Base-by-base conservation (phyloP, 768 basidiomycete species). In the Macrolepiota albuminosa region DNA sequence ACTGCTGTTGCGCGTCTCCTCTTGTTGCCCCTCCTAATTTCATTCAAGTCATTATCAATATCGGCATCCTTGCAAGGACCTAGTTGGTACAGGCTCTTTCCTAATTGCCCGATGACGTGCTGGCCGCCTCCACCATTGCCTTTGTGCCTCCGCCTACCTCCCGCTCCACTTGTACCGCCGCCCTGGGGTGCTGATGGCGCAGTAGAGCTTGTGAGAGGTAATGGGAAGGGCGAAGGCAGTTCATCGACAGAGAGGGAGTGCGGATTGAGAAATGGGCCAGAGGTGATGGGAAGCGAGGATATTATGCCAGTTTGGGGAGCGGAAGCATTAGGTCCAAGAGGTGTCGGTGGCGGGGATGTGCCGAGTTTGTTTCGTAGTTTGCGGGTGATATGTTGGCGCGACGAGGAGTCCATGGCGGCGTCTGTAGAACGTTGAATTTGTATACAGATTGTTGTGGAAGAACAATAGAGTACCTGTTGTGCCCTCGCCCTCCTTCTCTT, bases 401-500 rank as follows among this genome's bases (percentile, higher is more conserved):
- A 87, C 69, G 91, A 88, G 2, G 86, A 78, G 69, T 93, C 91
- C 43, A 92, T 77, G 4, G 84, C 80, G 29, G 86, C 81, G 66
- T 93, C 91, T 90, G 69, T 24, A 34, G 53, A n/a, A 47, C 53
- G 24, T 51, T 21, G 42, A 10, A 53, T 58, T 40, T 31, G 29
- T 45, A 48, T 59, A 42, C 40, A 45, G 39, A 65, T 47, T 24
- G 54, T 33, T n/a, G 42, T 52, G 57, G 37, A 50, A 48, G 47
- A 55, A 61, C 14, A 34, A 75, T 82, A 58, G 51, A 86, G 84
- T 88, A 56, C 85, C 86, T 45, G 83, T 79, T 16, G 84, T 86
- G n/a, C 89, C 91, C 65, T 94, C 92, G 61, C 91, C 89, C 61
- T 93, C 92, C 69, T 93, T 93, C 75, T 94, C 92, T 62, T 94